Base-by-base conservation (phyloP, 768 basidiomycete genomes). In the Lentinus brumalis region DNA sequence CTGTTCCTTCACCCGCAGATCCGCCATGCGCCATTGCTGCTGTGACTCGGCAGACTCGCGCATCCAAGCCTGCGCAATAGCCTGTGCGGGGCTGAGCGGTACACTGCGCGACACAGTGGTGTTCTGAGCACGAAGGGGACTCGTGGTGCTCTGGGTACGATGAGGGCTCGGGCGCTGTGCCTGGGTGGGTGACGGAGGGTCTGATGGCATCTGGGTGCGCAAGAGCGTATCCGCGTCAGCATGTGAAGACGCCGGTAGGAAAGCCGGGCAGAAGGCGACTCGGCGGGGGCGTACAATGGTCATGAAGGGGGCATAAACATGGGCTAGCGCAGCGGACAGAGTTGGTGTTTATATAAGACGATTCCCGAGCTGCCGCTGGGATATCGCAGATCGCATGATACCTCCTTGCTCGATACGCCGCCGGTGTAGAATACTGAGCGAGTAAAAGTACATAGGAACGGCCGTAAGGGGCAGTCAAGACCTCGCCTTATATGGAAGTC, bases 1-100 rank as follows among this genome's bases (percentile, higher is more conserved):
- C 53, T 79, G 77, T 67, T 78, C 72, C 69, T 66, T 78, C 50
- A 74, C 71, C 63, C 78, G 81, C 56, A 81, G 78, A 61, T 82
- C 81, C 57, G 80, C 81, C 54, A 83, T 79, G 58, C 78, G 75
- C 89, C 88, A 91, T 63, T 73, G 77, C 55, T 83, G 80, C 70
- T 87, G 81, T 64, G 75, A 83, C 72, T 87, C 83, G 14, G 71
- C 60, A n/a, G 84, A 81, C 73, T 88, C 85, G 50, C 77, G 74
- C 69, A 79, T 82, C 89, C 89, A 90, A 56, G 85, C 85, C 44
- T 86, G 83, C 39, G 85, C 86, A 70, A 91, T 89, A 31, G 83
- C 80, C 63, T 86, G 83, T 4, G 84, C 83, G 40, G 85, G 84
- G 11, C 85, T 79, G 66, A 80, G 63, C 9, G 62, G 35, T 35